Conservation (phyloP, 2,329 filamentous ascomycete species). For the Paraphoma chrysanthemicola region DNA sequence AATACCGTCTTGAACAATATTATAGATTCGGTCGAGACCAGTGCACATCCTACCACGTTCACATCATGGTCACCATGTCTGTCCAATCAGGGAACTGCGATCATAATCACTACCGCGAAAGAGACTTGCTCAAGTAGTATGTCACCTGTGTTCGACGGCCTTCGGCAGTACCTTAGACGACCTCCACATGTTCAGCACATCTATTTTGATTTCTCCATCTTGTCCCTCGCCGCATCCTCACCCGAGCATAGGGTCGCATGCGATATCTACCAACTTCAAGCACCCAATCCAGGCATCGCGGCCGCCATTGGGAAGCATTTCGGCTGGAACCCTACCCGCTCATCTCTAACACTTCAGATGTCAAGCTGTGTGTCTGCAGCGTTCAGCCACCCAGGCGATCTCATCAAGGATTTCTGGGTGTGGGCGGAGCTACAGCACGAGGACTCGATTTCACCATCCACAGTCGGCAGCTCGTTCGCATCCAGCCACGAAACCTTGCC, state of each 20-base stretch:
- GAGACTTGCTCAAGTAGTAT: conserved; percentile 21
- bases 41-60: conserved; percentile 30
- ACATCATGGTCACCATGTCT: conserved; percentile 38
- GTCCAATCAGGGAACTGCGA: conserved; percentile 17
- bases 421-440: conserved; percentile 33
- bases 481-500: conserved; percentile 12
- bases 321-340: conserved; percentile 37
- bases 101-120: conserved; percentile 32
- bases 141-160: conserved; percentile 27
- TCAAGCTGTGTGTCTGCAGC: conserved; percentile 17
- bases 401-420: conserved; percentile 37
- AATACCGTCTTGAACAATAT: conserved; percentile 36
- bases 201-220: conserved; percentile 29
- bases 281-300: conserved; percentile 27
- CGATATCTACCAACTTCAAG: conserved; percentile 31
- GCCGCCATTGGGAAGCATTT: conserved; percentile 38
- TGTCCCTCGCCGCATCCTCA: conserved; percentile 26
- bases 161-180: conserved; percentile 17
- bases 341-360: conserved; percentile 27
- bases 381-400: conserved; percentile 33
- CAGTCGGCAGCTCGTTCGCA: background rate
- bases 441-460: conserved; percentile 14
- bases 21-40: conserved; percentile 29
- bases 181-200: conserved; percentile 31
- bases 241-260: conserved; percentile 25